Evolutionary conservation across 768 basidiomycete species (phyloP).

Genomic region (Lepiota venenata): DNA sequence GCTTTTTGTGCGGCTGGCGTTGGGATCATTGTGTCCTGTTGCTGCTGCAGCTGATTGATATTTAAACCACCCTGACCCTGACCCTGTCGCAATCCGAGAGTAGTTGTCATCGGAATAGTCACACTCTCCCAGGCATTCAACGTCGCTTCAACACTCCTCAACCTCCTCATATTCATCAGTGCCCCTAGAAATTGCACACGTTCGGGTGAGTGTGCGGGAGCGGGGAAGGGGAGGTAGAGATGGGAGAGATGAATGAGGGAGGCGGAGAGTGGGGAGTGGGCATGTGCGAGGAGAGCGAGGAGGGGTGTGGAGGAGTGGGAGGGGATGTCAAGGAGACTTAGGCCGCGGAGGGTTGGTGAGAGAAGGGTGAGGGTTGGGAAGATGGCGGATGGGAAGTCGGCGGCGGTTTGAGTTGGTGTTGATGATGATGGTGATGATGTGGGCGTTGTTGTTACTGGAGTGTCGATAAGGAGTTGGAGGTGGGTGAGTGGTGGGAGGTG

Average conservation of each 20-base stretch:
- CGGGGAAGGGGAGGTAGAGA: constrained; percentile 5
- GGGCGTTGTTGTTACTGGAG: not conserved
- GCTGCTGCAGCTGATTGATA: constrained; percentile 14
- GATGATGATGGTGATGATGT: no score
- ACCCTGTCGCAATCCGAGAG: no score
- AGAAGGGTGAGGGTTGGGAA: not conserved
- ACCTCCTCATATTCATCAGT: constrained; percentile 27
- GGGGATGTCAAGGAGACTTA: constrained; percentile 7
- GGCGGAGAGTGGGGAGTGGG: not conserved
- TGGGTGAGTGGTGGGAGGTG: not conserved
- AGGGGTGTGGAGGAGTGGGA: not conserved
- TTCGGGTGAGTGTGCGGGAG: not conserved
- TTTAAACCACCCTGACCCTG: no score
- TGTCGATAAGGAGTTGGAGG: constrained; percentile 7
- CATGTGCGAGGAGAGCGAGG: not conserved
- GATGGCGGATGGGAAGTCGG: not conserved
- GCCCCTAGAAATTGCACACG: not conserved
- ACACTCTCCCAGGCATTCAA: constrained; percentile 22
- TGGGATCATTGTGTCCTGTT: not conserved
- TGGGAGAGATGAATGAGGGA: not conserved
- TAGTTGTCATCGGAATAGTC: no score
- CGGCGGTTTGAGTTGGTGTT: no score
- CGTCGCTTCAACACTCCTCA: constrained; percentile 32
- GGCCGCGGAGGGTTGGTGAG: not conserved
- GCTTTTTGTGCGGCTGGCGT: constrained; percentile 23